Base-by-base conservation (phyloP, 2,329 filamentous ascomycete genomes). In the Westerdykella sp. region DNA sequence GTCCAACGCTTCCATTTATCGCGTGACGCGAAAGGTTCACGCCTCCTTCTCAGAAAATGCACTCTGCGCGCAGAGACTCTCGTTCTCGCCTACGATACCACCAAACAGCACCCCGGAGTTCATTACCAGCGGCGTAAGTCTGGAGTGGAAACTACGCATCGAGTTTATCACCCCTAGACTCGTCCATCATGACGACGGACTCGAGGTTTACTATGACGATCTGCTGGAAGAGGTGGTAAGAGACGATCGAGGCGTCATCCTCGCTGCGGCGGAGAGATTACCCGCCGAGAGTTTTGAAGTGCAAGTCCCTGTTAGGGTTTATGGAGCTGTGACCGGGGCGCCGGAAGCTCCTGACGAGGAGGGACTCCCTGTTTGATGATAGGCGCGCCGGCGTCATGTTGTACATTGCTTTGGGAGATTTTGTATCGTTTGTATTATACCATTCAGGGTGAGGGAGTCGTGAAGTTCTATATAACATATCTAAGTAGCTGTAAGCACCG, bases 251-350 rank as follows among this genome's bases (percentile, higher is more conserved):
- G 87, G 87, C 2, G 78, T 83, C 1, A 78, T 93, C 12, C 73
- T 90, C 40, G 86, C 88, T 13, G 86, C 87, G 0, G 79, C 84
- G 40, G 87, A 95, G 69, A 81, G 81, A 49, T 59, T 95, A 40
- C 77, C 82, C 7, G 91, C 87, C 56, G 89, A 95, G 71, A 94
- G 86, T 56, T 95, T 95, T 67, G 89, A 95, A 66, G 85, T 95
- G 37, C 80, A 82, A 28, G 87, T 95, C 37, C 89, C 89, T 21
- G 71, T 96, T 51, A 80, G 81, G 40, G 85, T 96, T 9, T 95
- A 94, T 55, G 77, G 77, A 5, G 75, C 76, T 47, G 70, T 73
- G 5, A 70, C 74, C 23, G 70, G 72, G 21, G 70, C 41, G 6
- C 46, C 50, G 1, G 63, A 61, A 34, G 51, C 41, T 10, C 44